Conservation (phyloP, 2,329 filamentous ascomycete species). For the Colletotrichum limetticola region DNA sequence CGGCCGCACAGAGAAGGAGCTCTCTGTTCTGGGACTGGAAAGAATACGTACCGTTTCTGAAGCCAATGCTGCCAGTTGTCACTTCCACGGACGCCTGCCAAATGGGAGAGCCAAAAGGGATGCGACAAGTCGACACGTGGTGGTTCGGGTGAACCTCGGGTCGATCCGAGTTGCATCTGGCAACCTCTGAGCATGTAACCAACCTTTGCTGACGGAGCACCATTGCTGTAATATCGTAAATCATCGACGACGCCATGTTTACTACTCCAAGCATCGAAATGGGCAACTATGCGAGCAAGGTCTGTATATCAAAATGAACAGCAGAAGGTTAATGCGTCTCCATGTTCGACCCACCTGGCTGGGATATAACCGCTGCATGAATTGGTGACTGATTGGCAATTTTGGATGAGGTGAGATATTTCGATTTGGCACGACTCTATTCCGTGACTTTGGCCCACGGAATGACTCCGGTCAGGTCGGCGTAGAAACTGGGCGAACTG, state of each 20-base stretch:
- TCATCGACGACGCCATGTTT: background rate
- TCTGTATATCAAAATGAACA: conserved; percentile 6
- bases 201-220: conserved; percentile 1
- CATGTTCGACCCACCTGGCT: conserved; percentile 8
- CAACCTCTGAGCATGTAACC: conserved; percentile 2
- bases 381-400: background rate
- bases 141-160: conserved; percentile 13
- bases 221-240: conserved; percentile 6
- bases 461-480: background rate
- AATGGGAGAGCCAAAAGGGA: background rate
- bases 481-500: background rate
- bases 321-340: conserved; percentile 5
- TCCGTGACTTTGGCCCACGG: background rate
- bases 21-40: background rate
- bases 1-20: background rate
- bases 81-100: background rate
- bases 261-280: background rate
- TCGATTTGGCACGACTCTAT: too few species aligned
- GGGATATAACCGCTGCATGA: conserved; percentile 18
- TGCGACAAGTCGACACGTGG: background rate
- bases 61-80: background rate
- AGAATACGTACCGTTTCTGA: background rate
- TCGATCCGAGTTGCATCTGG: background rate
- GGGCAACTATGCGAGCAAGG: background rate
- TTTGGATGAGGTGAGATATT: background rate